Base-by-base conservation (phyloP, 257 asterid genomes). In the Anisodus tanguticus region DNA sequence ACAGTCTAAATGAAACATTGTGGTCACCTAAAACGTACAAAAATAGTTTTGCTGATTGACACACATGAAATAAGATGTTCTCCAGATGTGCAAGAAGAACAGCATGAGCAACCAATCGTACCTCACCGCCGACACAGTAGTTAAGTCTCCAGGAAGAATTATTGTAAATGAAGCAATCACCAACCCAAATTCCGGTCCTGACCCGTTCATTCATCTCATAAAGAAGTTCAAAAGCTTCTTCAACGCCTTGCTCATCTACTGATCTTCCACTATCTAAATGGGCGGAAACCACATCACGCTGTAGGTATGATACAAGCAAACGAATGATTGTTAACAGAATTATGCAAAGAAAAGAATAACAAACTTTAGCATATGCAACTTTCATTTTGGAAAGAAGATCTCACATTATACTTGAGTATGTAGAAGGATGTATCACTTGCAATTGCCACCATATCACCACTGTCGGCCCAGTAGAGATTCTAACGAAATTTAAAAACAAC, bases 51-150 rank as follows among this genome's bases (percentile, higher is more conserved):
- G 70, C n/a, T 58, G 63, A 83, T 53, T 47, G 66, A 39, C 49
- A 82, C 45, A 39, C 51, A 82, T 17, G 26, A 68, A 2, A 53
- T 19, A 83, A 80, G 72, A 72, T 62, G 4, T 86, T 58, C 84
- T 63, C 55, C 54, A 60, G 68, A 84, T 41, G 68, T 43, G 26
- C 53, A 76, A 13, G 70, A 53, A 13, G 11, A 57, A 19, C 43
- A 83, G 69, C 16, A 62, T 10, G 51, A 35, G 5, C 16, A 53
- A 67, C 64, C 6, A 51, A 16, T 55, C 85, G 82, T 92, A 95
- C 99, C 98, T 94, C 99, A 86, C 98, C 99, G 64, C 99, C 99
- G 0, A 97, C 98, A 43, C 99, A 97, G 85, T 97, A 97, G 89
- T 97, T 97, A 66, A 97, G 98, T 84, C 96, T 95, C 99, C 98